Conservation (phyloP, 1,284 basidiomycete species). For the Takashimella koratensis region DNA sequence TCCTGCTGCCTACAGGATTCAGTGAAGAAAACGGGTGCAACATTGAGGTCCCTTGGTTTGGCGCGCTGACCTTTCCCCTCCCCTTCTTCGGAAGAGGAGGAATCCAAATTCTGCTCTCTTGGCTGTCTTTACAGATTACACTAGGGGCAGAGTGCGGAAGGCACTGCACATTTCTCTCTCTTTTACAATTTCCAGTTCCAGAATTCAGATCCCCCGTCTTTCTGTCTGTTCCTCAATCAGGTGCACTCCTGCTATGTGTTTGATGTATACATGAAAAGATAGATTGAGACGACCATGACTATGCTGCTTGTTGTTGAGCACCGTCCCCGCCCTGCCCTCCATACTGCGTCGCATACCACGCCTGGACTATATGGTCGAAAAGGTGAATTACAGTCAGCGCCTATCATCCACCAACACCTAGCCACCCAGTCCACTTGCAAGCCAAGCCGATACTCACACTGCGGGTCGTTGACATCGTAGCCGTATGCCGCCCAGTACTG, state of each 20-base stretch:
- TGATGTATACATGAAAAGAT: not conserved
- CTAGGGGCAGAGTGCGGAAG: slow-evolving; percentile 6
- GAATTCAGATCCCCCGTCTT: too few species aligned
- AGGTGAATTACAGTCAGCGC: not conserved
- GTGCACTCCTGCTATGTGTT: not conserved
- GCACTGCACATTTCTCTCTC: slow-evolving; percentile 17
- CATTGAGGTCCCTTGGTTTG: slow-evolving; percentile 37
- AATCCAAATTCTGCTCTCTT: not conserved
- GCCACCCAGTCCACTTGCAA: not conserved
- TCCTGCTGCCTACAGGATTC: slow-evolving; percentile 32
- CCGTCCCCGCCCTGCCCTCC: slow-evolving; percentile 19
- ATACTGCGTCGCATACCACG: slow-evolving; percentile 45
- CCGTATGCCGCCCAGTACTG: slow-evolving; percentile 68
- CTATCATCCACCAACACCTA: not conserved
- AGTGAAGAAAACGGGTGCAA: slow-evolving; percentile 47
- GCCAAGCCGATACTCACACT: slow-evolving; percentile 35
- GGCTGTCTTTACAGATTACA: slow-evolving; percentile 4
- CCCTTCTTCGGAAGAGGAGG: not conserved
- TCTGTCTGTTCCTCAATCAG: too few species aligned
- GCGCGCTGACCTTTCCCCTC: slow-evolving; percentile 12
- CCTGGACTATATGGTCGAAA: slow-evolving; percentile 35
- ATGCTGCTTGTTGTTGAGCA: not conserved
- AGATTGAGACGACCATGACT: not conserved
- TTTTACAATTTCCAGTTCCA: not conserved
- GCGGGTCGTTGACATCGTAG: slow-evolving; percentile 70